Base-by-base conservation (phyloP, 495 filamentous ascomycete species). In the Aspergillus biplanus region DNA sequence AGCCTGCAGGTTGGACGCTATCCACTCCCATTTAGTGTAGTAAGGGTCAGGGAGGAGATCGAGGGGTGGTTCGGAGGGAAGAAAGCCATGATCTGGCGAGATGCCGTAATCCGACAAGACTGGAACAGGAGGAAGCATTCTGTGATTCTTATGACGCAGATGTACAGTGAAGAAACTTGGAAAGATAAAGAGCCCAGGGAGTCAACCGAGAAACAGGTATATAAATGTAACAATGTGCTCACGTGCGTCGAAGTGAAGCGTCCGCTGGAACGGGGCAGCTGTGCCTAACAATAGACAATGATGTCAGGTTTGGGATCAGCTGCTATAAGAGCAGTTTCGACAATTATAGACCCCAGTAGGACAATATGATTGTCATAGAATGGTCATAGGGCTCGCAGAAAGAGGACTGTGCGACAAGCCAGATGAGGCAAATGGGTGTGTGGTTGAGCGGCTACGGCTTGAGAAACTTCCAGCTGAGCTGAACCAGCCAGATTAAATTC, bases 21-120 rank as follows among this genome's bases (percentile, higher is more conserved):
- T 83, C 60, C 86, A 81, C 77, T 99, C 95, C 95, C 95, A 99
- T 67, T 90, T 90, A 67, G 87, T 85, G 75, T 97, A 99, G 81
- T 97, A 98, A 0, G 88, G 85, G 68, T 97, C 88, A 12, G 93
- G 90, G 37, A 98, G 85, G 56, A 83, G 71, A 56, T 90, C 86
- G 61, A 98, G 80, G 35, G 95, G 96, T n/a, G 88, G 77, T 65
- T 92, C 86, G 33, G 88, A 75, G 0, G 95, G 91, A 46, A 99
- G 89, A 78, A 99, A 99, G 64, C 95, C 95, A 80, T 91, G 82
- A 52, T 87, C 81, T 47, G 88, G 83, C 59, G 93, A 96, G 74
- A 99, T 89, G 73, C 89, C 92, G 78, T 97, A 98, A 71, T 97
- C 90, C 69, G 84, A 80, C 39, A 91, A 80, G 35, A 81, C 76